A percentile compares a stretch with the other conserved stretches of the same genome.
Conservation (phyloP, 2,329 filamentous ascomycete genomes). For the Fusarium pininemorale region DNA sequence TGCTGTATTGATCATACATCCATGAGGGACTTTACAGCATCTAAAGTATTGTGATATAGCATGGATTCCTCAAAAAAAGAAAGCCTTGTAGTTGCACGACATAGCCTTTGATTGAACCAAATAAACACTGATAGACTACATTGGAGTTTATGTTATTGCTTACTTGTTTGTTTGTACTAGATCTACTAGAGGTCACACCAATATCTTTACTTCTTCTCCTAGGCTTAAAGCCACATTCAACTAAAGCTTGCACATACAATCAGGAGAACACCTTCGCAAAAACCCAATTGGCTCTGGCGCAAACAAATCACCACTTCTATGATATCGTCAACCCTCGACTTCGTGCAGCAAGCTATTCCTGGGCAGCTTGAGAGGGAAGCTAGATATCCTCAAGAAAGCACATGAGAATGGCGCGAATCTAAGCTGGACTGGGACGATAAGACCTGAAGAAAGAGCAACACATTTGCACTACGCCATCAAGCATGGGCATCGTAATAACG, state of each 20-base stretch:
- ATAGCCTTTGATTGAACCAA: neutral
- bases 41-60: neutral
- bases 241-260: neutral
- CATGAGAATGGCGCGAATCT: slow-evolving; percentile 1
- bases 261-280: neutral
- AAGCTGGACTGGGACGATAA: neutral
- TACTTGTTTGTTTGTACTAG: neutral
- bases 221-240: neutral
- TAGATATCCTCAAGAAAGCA: slow-evolving; percentile 14
- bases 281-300: neutral
- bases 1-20: too few relatives aligned
- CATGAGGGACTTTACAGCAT: neutral
- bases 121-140: neutral
- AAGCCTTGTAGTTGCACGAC: neutral
- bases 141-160: neutral
- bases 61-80: neutral
- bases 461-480: slow-evolving; percentile 17
- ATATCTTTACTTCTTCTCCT: neutral
- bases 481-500: slow-evolving; percentile 10
- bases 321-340: slow-evolving; percentile 7
- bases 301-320: slow-evolving; percentile 9
- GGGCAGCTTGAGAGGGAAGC: slow-evolving; percentile 4
- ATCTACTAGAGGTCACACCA: neutral
- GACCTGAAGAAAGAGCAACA: neutral
- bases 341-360: slow-evolving; percentile 3